phyloP scores from a whole-genome alignment of 495 filamentous ascomycete species.

The Echria macrotheca region DNA sequence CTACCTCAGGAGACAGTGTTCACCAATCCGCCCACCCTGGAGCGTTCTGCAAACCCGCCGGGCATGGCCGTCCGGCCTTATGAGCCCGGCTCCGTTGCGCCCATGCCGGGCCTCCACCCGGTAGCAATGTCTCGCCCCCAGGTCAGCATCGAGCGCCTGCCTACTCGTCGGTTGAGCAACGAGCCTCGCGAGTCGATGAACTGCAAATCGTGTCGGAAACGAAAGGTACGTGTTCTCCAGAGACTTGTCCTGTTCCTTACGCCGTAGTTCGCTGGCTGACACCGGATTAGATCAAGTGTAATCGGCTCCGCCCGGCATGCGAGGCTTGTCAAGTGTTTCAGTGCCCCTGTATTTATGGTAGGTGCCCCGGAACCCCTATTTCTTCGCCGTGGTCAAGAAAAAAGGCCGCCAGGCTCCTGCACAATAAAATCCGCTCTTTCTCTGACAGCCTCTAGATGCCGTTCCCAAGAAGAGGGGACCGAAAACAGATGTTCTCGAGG shows the following conservation, averaged over 20 bases:
- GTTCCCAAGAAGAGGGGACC: slow-evolving; percentile 84
- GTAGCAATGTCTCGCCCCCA: slow-evolving; percentile 64
- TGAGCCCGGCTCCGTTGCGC: slow-evolving; percentile 24
- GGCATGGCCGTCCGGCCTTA: slow-evolving; percentile 22
- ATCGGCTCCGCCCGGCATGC: slow-evolving; percentile 74
- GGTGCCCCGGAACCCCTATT: slow-evolving; percentile 14
- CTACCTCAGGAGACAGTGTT: too few species aligned
- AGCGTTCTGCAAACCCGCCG: not conserved
- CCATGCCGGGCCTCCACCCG: slow-evolving; percentile 29
- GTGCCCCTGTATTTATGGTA: slow-evolving; percentile 84
- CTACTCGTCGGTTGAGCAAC: slow-evolving; percentile 62
- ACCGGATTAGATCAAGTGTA: slow-evolving; percentile 72
- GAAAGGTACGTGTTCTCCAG: slow-evolving; percentile 53
- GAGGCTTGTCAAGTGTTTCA: slow-evolving; percentile 87
- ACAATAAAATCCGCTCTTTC: too few species aligned
- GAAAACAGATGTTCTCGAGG: slow-evolving; percentile 83
- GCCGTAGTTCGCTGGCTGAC: not conserved
- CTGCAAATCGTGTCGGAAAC: slow-evolving; percentile 86
- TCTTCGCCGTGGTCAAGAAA: too few species aligned
- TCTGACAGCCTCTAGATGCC: slow-evolving; percentile 66
- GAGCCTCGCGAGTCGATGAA: slow-evolving; percentile 88
- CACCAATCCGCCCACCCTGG: too few species aligned
- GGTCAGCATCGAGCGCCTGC: slow-evolving; percentile 79
- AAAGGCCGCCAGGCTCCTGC: too few species aligned
- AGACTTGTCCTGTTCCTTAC: not conserved